phyloP scores from a whole-genome alignment of 208 protist species.

The Acanthamoeba lenticulata region DNA sequence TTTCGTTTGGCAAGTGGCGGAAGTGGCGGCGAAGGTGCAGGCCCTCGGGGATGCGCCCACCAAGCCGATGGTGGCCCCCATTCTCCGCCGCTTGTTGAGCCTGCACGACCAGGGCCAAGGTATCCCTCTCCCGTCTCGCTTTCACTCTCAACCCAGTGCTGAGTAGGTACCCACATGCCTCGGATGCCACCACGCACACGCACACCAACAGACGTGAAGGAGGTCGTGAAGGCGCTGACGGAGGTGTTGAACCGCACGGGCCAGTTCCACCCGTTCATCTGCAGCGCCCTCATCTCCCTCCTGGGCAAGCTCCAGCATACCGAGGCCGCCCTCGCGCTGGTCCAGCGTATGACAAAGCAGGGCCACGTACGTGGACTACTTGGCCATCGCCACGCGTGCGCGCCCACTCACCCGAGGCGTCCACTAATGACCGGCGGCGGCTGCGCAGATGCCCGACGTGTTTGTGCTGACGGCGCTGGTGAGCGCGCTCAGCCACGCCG shows the following conservation, averaged over 20 bases:
- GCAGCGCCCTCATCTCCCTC: not conserved
- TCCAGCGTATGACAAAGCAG: not conserved
- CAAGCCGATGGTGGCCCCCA: not conserved
- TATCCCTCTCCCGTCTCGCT: not conserved
- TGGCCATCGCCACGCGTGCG: too few relatives aligned
- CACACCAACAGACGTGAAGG: not conserved
- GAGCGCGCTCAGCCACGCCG: not conserved
- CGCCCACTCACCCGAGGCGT: not conserved
- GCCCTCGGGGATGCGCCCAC: not conserved
- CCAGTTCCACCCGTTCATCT: constrained; percentile 12
- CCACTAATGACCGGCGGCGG: not conserved
- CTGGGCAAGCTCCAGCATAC: not conserved
- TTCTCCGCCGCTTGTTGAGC: not conserved
- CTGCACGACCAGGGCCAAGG: constrained; percentile 7
- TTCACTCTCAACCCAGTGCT: not conserved
- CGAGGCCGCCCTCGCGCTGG: not conserved
- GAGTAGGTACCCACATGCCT: not conserved
- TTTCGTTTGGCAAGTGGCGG: too few relatives aligned
- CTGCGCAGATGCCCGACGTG: not conserved
- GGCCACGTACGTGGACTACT: not conserved
- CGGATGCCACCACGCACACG: not conserved
- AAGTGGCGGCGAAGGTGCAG: not conserved
- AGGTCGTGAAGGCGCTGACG: not conserved
- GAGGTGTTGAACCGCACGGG: not conserved
- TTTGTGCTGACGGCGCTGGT: constrained; percentile 12